Evolutionary conservation across 2,329 filamentous ascomycete species (phyloP).

Genomic region (Elsinoe perseae): DNA sequence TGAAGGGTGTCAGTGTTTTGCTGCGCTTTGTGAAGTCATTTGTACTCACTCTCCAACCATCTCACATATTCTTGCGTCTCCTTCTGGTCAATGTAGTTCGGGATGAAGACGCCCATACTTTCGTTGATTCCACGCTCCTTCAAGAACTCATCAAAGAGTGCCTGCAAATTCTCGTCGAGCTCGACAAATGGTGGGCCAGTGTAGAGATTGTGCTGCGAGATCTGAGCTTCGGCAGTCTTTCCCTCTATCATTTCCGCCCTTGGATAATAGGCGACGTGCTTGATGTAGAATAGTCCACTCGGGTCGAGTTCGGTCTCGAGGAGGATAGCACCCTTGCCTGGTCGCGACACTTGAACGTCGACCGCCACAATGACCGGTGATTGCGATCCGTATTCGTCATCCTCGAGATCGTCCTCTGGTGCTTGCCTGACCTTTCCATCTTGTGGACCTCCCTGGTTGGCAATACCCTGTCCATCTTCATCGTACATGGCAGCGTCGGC

Average conservation of each 20-base stretch:
- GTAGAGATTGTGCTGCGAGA: conserved; percentile 70
- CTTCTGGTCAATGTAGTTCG: conserved; percentile 96
- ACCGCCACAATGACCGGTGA: conserved; percentile 61
- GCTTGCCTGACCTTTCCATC: conserved; percentile 50
- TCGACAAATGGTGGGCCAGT: conserved; percentile 87
- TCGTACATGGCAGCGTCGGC: conserved; percentile 27
- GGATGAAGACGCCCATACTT: conserved; percentile 78
- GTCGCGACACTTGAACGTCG: conserved; percentile 79
- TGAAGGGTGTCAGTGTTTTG: conserved; percentile 23
- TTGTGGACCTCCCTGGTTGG: conserved; percentile 49
- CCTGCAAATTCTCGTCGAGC: conserved; percentile 91
- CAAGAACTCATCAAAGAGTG: conserved; percentile 84
- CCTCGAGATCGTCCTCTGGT: conserved; percentile 49
- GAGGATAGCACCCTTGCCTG: conserved; percentile 73
- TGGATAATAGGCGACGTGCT: conserved; percentile 83
- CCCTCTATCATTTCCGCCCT: conserved; percentile 70
- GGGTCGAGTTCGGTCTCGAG: conserved; percentile 73
- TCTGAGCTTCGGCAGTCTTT: conserved; percentile 59
- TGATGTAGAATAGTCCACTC: conserved; percentile 77
- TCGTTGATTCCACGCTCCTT: conserved; percentile 90
- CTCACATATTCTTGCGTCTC: conserved; percentile 94
- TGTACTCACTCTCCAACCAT: conserved; percentile 65
- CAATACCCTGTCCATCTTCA: conserved; percentile 43
- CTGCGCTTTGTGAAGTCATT: too few species aligned
- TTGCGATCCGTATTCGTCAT: conserved; percentile 46